These are phyloP conservation scores for Rhizophagus prolifer DNA, from an alignment of 192 early-diverging fungal genomes.

Conservation along the genomic window DNA sequence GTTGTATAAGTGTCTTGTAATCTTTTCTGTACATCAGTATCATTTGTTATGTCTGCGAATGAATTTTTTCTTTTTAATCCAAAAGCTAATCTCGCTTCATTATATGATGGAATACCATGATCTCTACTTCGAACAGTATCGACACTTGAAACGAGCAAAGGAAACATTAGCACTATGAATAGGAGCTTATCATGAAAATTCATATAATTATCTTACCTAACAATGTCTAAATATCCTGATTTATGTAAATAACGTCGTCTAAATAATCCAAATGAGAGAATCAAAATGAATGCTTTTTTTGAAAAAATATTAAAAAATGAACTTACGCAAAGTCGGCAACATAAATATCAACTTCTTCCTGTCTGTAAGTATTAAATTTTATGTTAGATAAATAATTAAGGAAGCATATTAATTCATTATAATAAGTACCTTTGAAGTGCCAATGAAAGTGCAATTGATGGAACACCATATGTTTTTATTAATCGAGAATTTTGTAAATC, in stretches of 20 bases:
- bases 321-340: neutral
- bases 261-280: neutral
- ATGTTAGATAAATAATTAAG: neutral
- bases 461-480: slow-evolving; percentile 1
- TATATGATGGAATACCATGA: slow-evolving; percentile 22
- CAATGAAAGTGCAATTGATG: neutral
- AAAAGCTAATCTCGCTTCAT: slow-evolving; percentile 16
- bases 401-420: neutral
- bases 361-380: neutral
- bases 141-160: neutral
- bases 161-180: neutral
- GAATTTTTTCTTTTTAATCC: neutral
- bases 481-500: neutral
- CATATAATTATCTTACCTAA: neutral
- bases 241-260: neutral
- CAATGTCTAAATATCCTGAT: neutral
- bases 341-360: slow-evolving; percentile 14
- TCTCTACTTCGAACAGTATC: neutral
- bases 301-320: no score
- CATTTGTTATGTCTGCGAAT: slow-evolving; percentile 22
- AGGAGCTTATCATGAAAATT: neutral
- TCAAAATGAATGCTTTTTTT: no score
- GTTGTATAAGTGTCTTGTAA: slow-evolving; percentile 10
- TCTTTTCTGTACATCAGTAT: slow-evolving; percentile 2
- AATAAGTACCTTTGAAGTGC: slow-evolving; percentile 15